phyloP scores from a whole-genome alignment of 352 stramenopile species.

The Phytophthora uliginosa region DNA sequence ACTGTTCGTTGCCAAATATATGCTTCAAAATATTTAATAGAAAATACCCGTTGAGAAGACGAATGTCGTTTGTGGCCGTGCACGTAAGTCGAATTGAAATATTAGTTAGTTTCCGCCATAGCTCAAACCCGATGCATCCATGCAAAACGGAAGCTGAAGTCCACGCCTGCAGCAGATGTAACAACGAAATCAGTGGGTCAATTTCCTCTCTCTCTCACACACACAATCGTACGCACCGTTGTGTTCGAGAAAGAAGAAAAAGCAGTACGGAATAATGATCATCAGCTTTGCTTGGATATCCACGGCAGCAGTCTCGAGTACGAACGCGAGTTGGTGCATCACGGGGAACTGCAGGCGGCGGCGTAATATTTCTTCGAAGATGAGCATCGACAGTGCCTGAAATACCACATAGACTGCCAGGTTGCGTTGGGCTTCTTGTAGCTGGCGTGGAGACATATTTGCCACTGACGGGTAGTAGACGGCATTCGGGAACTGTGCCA shows the following conservation, averaged over 20 bases:
- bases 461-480: slow-evolving; percentile 21
- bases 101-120: background rate
- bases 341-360: slow-evolving; percentile 21
- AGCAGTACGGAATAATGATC: slow-evolving; percentile 35
- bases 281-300: slow-evolving; percentile 37
- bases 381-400: slow-evolving; percentile 26
- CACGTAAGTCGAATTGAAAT: too few relatives aligned
- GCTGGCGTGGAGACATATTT: background rate
- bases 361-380: slow-evolving; percentile 25
- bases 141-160: slow-evolving; percentile 28
- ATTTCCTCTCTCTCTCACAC: background rate
- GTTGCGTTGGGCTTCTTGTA: slow-evolving; percentile 5
- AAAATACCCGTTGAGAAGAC: too few relatives aligned
- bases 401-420: slow-evolving; percentile 28
- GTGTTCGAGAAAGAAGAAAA: slow-evolving; percentile 43
- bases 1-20: too few relatives aligned
- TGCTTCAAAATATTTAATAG: too few relatives aligned
- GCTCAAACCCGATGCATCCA: slow-evolving; percentile 9
- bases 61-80: too few relatives aligned
- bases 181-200: background rate
- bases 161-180: slow-evolving; percentile 16
- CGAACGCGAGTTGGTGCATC: slow-evolving; percentile 39
- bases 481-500: slow-evolving; percentile 24
- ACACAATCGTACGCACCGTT: slow-evolving; percentile 22
- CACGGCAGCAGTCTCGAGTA: slow-evolving; percentile 27